These are phyloP conservation scores for Hortiboletus campestris DNA, from an alignment of 768 basidiomycete genomes.

Conservation along the genomic window DNA sequence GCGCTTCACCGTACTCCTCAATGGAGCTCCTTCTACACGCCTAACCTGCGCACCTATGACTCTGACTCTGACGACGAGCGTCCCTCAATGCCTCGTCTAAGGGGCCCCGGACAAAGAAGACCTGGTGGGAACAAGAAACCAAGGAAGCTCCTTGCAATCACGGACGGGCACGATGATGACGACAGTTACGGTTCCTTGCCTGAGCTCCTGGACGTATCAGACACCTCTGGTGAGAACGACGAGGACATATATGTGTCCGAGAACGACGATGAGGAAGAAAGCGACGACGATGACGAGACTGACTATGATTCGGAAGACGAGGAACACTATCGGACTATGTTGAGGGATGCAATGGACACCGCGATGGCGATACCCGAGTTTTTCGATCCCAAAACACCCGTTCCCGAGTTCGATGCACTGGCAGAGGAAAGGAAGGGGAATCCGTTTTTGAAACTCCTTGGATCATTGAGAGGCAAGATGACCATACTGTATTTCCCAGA, in stretches of 20 bases:
- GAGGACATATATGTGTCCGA: constrained; percentile 33
- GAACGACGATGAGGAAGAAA: constrained; percentile 36
- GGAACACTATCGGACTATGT: constrained; percentile 57
- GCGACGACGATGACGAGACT: constrained; percentile 38
- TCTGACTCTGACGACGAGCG: constrained; percentile 30
- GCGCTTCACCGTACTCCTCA: constrained; percentile 52
- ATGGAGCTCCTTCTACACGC: constrained; percentile 50
- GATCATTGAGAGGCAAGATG: constrained; percentile 63
- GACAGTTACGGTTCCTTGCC: constrained; percentile 63
- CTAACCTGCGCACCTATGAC: constrained; percentile 16
- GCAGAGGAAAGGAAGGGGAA: constrained; percentile 62
- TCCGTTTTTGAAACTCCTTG: constrained; percentile 75
- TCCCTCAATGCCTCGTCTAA: constrained; percentile 4
- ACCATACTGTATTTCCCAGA: neutral
- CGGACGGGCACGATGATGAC: constrained; percentile 41
- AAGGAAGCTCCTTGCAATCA: constrained; percentile 49
- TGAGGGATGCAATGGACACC: constrained; percentile 72
- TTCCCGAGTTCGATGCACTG: constrained; percentile 43
- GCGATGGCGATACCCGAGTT: constrained; percentile 57
- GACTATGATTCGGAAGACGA: constrained; percentile 69
- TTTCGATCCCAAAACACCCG: constrained; percentile 46
- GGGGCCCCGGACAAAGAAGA: constrained; percentile 18
- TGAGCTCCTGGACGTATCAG: constrained; percentile 61
- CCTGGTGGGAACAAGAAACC: constrained; percentile 24
- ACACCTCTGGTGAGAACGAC: constrained; percentile 47